Evolutionary conservation across 2,329 filamentous ascomycete genomes (phyloP).

Genomic region (Drechslera avenae): DNA sequence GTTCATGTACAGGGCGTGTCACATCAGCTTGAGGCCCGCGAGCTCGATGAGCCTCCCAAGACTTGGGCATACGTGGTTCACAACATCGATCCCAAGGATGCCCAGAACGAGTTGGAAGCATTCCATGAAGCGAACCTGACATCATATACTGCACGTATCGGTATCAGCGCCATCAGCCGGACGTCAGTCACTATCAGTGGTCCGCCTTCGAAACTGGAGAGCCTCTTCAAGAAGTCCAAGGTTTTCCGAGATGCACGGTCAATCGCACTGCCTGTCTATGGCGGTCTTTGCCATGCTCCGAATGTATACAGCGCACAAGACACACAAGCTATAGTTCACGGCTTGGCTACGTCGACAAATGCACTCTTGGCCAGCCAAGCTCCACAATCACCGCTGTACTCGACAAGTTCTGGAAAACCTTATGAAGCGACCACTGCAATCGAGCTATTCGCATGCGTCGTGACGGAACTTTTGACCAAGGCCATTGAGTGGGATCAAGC

Average conservation of each 20-base stretch:
- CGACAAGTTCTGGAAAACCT: conserved; percentile 53
- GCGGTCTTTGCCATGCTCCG: conserved; percentile 36
- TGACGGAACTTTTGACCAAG: conserved; percentile 22
- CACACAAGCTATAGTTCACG: conserved; percentile 30
- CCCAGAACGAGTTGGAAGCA: conserved; percentile 49
- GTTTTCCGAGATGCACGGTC: conserved; percentile 24
- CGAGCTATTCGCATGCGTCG: conserved; percentile 19
- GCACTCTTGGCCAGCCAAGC: conserved; percentile 2
- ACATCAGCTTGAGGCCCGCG: conserved; percentile 49
- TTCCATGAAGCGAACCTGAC: conserved; percentile 30
- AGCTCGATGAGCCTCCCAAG: conserved; percentile 28
- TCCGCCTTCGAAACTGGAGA: conserved; percentile 36
- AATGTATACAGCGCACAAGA: conserved; percentile 38
- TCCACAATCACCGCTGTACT: conserved; percentile 57
- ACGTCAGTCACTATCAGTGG: conserved; percentile 40
- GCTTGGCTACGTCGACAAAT: conserved; percentile 30
- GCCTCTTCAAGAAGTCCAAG: conserved; percentile 27
- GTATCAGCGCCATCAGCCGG: conserved; percentile 32
- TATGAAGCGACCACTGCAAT: conserved; percentile 23
- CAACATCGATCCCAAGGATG: conserved; percentile 37
- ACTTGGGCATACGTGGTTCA: conserved; percentile 54
- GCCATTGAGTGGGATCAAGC: conserved; percentile 26
- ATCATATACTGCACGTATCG: conserved; percentile 30
- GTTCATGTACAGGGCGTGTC: conserved; percentile 53
- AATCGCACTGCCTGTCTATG: conserved; percentile 33